A percentile compares a stretch with the other conserved stretches of the same genome.
Conservation (phyloP, 2,329 filamentous ascomycete genomes). For the Cladophialophora carrionii region DNA sequence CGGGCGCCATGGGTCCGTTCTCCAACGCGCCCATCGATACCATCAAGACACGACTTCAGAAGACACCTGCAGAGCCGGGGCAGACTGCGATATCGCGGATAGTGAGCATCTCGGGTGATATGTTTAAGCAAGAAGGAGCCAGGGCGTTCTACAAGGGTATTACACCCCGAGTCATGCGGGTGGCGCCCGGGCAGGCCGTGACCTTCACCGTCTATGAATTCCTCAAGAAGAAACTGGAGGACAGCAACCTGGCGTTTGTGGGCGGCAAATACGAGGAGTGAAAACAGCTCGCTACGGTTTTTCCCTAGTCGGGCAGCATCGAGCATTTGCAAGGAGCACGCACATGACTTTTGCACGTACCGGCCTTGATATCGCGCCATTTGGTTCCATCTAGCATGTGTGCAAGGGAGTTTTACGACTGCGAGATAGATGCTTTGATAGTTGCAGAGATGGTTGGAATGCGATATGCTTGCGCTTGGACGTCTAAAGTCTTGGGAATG, state of each 20-base stretch:
- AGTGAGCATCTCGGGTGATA: slow-evolving; percentile 73
- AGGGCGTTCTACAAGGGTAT: slow-evolving; percentile 99
- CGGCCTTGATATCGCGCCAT: neutral
- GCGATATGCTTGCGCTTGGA: neutral
- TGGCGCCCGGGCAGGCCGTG: slow-evolving; percentile 89
- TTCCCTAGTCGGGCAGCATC: neutral
- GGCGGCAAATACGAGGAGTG: slow-evolving; percentile 69
- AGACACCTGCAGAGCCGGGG: slow-evolving; percentile 78
- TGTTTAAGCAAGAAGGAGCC: slow-evolving; percentile 92
- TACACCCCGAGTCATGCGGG: slow-evolving; percentile 94
- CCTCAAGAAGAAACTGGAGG: slow-evolving; percentile 72
- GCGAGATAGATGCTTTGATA: neutral
- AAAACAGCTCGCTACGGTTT: neutral
- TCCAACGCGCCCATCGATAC: slow-evolving; percentile 98
- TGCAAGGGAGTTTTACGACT: neutral
- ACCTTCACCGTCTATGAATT: slow-evolving; percentile 77
- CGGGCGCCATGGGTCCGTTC: slow-evolving; percentile 91
- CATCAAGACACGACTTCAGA: slow-evolving; percentile 96
- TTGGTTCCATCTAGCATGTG: neutral
- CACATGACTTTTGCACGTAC: neutral
- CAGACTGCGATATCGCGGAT: slow-evolving; percentile 82
- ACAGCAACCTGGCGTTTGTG: slow-evolving; percentile 62
- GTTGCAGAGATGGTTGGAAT: neutral
- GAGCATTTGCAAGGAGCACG: neutral
- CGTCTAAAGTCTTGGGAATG: neutral